Evolutionary conservation across 768 basidiomycete species (phyloP).

Genomic region (Pisolithus sp.): DNA sequence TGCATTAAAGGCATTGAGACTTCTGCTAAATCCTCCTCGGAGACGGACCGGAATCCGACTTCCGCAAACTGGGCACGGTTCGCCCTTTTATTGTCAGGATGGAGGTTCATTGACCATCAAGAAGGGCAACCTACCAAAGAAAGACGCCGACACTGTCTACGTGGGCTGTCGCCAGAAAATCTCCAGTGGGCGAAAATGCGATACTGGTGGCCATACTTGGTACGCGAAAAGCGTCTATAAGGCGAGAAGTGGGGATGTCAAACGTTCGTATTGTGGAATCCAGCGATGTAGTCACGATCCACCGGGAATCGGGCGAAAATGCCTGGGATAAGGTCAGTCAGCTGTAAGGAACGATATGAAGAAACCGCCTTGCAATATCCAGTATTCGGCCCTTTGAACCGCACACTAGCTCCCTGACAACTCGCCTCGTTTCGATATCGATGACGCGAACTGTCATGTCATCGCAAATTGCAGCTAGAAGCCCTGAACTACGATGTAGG

Average conservation of each 20-base stretch:
- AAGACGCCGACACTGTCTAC: slow-evolving; percentile 91
- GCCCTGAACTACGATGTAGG: slow-evolving; percentile 78
- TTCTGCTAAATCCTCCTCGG: slow-evolving; percentile 66
- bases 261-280: slow-evolving; percentile 93
- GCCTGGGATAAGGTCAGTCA: slow-evolving; percentile 42
- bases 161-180: slow-evolving; percentile 93
- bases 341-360: background rate
- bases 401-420: slow-evolving; percentile 78
- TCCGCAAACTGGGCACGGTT: slow-evolving; percentile 93
- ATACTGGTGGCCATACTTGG: slow-evolving; percentile 83
- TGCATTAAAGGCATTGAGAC: slow-evolving; percentile 79
- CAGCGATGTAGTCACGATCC: slow-evolving; percentile 83
- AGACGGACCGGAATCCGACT: slow-evolving; percentile 72
- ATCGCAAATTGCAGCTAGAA: slow-evolving; percentile 80
- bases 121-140: slow-evolving; percentile 62
- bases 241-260: slow-evolving; percentile 86
- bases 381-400: slow-evolving; percentile 82
- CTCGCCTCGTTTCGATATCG: slow-evolving; percentile 82
- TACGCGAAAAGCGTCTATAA: slow-evolving; percentile 90
- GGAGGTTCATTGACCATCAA: background rate
- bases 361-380: slow-evolving; percentile 60
- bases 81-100: slow-evolving; percentile 48
- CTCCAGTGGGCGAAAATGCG: slow-evolving; percentile 89
- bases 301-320: slow-evolving; percentile 92
- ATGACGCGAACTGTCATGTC: slow-evolving; percentile 80